Conservation (phyloP, 768 basidiomycete species). For the Russula griseocarnosa region DNA sequence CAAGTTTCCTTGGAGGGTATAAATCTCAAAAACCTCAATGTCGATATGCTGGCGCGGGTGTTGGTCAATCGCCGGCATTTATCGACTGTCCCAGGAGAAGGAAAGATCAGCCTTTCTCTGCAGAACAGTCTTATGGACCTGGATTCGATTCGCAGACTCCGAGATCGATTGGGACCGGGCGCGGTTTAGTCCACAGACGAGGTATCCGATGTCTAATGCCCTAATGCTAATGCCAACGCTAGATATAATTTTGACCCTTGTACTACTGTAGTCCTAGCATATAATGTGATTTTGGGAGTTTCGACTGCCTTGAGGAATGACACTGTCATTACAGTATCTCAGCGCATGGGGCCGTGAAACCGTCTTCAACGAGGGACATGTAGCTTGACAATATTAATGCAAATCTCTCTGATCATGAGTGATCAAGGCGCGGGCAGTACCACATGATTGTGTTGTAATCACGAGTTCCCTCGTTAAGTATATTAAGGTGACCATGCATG, state of each 20-base stretch:
- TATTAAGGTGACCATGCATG: background rate
- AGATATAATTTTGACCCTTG: background rate
- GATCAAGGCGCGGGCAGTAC: background rate
- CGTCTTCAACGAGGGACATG: too few species aligned
- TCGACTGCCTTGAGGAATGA: background rate
- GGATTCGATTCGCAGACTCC: slow-evolving; percentile 4
- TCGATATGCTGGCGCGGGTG: background rate
- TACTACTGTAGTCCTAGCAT: background rate
- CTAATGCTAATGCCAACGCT: too few species aligned
- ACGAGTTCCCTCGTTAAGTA: background rate
- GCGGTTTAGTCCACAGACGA: background rate
- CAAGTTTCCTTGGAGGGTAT: slow-evolving; percentile 1
- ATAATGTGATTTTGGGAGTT: background rate
- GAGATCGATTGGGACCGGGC: slow-evolving; percentile 2
- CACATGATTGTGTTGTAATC: background rate
- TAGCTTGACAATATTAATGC: too few species aligned
- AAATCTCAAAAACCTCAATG: background rate
- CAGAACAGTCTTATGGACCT: slow-evolving; percentile 2
- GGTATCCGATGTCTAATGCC: background rate
- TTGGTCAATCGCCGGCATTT: slow-evolving; percentile 9
- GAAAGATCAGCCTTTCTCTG: slow-evolving; percentile 2
- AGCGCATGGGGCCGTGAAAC: too few species aligned
- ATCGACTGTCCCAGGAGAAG: background rate
- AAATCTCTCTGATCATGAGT: too few species aligned
- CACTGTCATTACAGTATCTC: background rate